Evolutionary conservation across 805 yeast species (phyloP).

Genomic region (Saturnispora bothae): DNA sequence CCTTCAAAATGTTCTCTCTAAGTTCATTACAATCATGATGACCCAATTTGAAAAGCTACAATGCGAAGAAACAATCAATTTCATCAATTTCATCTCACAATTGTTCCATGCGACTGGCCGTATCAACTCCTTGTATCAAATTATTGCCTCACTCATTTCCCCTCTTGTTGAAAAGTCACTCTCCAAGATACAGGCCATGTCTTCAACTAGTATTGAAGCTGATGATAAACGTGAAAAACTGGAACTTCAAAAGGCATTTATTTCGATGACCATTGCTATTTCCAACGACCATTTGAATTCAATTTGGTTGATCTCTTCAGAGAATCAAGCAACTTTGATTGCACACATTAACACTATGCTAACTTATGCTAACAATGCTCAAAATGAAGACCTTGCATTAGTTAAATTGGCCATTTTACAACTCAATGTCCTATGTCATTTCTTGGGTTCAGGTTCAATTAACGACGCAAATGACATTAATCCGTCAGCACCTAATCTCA

Average conservation of each 20-base stretch:
- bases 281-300: constrained; percentile 73
- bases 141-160: constrained; percentile 60
- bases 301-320: constrained; percentile 51
- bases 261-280: constrained; percentile 58
- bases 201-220: constrained; percentile 2
- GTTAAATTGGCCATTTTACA: constrained; percentile 64
- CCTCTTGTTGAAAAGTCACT: constrained; percentile 66
- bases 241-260: constrained; percentile 57
- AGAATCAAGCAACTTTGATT: constrained; percentile 52
- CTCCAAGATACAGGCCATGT: constrained; percentile 22
- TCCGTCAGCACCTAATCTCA: constrained; percentile 33
- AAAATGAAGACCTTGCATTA: constrained; percentile 49
- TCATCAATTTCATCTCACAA: constrained; percentile 80
- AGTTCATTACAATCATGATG: constrained; percentile 59
- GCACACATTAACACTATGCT: constrained; percentile 52
- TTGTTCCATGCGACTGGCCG: constrained; percentile 57
- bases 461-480: constrained; percentile 47
- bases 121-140: constrained; percentile 52
- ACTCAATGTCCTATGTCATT: constrained; percentile 49
- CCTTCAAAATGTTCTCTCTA: constrained; percentile 40
- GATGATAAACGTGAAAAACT: constrained; percentile 46
- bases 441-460: constrained; percentile 61
- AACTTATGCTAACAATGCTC: constrained; percentile 44
- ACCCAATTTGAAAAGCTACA: constrained; percentile 46
- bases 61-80: constrained; percentile 62